A percentile compares a stretch with the other conserved stretches of the same genome.
Conservation (phyloP, 345 rosid genomes). For the Odontarrhena argentea region DNA sequence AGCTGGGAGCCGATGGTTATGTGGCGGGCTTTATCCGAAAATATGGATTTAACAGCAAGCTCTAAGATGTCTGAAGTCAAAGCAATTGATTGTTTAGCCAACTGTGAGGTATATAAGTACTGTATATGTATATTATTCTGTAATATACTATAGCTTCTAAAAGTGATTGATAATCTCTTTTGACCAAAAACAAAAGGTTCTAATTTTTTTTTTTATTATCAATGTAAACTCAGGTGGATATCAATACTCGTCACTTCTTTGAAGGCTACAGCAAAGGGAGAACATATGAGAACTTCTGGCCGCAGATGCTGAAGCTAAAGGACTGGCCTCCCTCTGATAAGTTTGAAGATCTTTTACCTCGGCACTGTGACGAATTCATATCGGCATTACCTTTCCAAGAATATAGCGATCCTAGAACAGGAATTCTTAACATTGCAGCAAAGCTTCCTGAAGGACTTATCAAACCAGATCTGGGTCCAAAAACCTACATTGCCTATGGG, state of each 20-base stretch:
- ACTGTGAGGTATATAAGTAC: constrained; percentile 55
- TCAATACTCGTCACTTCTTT: constrained; percentile 65
- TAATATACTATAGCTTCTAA: neutral
- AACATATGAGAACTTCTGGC: constrained; percentile 75
- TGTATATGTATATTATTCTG: neutral
- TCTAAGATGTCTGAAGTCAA: constrained; percentile 63
- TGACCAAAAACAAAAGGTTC: neutral
- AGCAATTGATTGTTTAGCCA: constrained; percentile 79
- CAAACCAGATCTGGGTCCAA: constrained; percentile 94
- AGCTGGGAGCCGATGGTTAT: constrained; percentile 99
- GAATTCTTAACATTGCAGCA: constrained; percentile 76
- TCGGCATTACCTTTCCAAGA: constrained; percentile 80
- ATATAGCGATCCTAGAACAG: constrained; percentile 73
- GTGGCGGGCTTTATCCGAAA: constrained; percentile 84
- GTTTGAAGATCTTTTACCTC: constrained; percentile 83
- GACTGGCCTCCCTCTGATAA: constrained; percentile 98
- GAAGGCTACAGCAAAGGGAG: constrained; percentile 82
- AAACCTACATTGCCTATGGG: constrained; percentile 92
- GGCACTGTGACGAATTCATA: constrained; percentile 88
- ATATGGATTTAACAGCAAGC: constrained; percentile 43
- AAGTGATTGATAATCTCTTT: neutral
- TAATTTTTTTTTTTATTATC: neutral
- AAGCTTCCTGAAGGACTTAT: constrained; percentile 63
- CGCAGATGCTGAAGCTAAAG: constrained; percentile 90
- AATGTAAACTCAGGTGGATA: constrained; percentile 57